These are phyloP conservation scores for Mycena latifolia DNA, from an alignment of 768 basidiomycete species.

Conservation along the genomic window DNA sequence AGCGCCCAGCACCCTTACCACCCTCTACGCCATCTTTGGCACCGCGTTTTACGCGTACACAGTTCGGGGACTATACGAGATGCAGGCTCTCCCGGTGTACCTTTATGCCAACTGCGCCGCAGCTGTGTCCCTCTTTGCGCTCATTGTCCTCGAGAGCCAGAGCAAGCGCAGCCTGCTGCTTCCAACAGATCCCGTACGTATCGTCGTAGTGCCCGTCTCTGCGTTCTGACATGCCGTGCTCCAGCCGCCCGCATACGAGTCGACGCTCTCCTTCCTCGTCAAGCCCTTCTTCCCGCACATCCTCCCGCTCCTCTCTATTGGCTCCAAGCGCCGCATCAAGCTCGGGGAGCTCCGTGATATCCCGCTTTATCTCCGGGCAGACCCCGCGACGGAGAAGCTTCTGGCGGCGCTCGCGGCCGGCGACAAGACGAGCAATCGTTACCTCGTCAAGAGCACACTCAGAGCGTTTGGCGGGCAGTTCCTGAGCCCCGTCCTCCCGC, in stretches of 20 bases:
- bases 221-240: not conserved
- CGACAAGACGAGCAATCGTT: slow-evolving; percentile 11
- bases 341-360: slow-evolving; percentile 20
- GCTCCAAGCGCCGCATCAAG: slow-evolving; percentile 14
- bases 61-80: not conserved
- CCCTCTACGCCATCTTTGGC: slow-evolving; percentile 16
- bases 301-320: slow-evolving; percentile 6
- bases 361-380: slow-evolving; percentile 8
- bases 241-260: slow-evolving; percentile 27
- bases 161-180: slow-evolving; percentile 16
- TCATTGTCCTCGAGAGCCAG: slow-evolving; percentile 18
- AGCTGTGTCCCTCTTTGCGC: slow-evolving; percentile 1
- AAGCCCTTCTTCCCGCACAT: slow-evolving; percentile 26
- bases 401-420: slow-evolving; percentile 10
- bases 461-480: slow-evolving; percentile 6
- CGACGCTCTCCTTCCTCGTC: slow-evolving; percentile 23
- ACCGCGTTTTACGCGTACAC: slow-evolving; percentile 9
- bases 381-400: slow-evolving; percentile 25
- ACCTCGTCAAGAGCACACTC: slow-evolving; percentile 22
- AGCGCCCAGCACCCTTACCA: slow-evolving; percentile 15
- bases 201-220: not conserved
- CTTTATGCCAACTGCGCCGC: not conserved
- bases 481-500: slow-evolving; percentile 13
- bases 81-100: not conserved
- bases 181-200: slow-evolving; percentile 15